These are phyloP conservation scores for Magnusiomyces fungicola DNA, from an alignment of 1,139 yeast genomes.

Conservation along the genomic window DNA sequence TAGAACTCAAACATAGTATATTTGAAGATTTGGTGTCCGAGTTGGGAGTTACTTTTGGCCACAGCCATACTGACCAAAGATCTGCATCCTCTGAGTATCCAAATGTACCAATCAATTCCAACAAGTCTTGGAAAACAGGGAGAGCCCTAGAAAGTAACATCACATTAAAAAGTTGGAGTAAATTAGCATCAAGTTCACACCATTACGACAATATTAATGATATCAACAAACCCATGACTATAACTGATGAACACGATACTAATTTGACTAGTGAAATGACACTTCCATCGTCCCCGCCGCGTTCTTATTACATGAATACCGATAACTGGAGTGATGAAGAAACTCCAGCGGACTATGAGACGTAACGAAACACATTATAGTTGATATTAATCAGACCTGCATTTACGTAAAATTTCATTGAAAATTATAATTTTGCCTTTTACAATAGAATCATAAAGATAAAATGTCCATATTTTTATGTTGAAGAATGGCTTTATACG, in stretches of 20 bases:
- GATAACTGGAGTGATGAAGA: constrained; percentile 1
- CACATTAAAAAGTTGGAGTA: neutral
- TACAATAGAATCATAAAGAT: no score
- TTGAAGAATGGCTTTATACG: no score
- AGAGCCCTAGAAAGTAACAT: neutral
- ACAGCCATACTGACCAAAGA: neutral
- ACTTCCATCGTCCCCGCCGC: neutral
- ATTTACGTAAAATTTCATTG: no score
- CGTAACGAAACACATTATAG: neutral
- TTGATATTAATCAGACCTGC: no score
- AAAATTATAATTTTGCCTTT: no score
- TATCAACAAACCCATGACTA: no score
- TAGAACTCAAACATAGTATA: no score
- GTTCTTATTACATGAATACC: neutral
- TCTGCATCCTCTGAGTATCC: no score
- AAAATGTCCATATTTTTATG: no score
- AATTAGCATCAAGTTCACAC: no score
- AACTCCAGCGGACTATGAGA: neutral
- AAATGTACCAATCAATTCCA: no score
- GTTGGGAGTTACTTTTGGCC: neutral
- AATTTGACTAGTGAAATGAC: neutral
- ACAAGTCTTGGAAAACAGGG: neutral
- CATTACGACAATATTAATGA: neutral
- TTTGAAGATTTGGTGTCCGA: neutral
- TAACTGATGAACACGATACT: neutral